Evolutionary conservation across 2,329 filamentous ascomycete genomes (phyloP).

Genomic region (Exophiala phaeomuriformis): DNA sequence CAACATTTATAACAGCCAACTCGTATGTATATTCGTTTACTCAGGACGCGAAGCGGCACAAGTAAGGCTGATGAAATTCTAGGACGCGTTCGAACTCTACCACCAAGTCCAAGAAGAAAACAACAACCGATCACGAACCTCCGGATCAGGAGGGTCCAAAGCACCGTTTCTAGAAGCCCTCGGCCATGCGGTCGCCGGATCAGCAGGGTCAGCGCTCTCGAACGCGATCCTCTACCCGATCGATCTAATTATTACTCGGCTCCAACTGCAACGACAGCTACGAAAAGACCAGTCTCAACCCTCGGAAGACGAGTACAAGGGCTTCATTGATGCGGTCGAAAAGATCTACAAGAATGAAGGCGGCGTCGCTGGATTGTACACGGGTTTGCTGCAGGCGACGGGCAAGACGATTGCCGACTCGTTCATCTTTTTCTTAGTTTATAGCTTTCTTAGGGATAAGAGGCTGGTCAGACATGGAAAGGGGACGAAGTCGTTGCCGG

Average conservation of each 20-base stretch:
- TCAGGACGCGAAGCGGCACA: not conserved
- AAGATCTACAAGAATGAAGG: constrained; percentile 67
- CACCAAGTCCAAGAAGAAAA: constrained; percentile 35
- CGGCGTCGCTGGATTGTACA: constrained; percentile 63
- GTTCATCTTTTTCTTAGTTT: constrained; percentile 80
- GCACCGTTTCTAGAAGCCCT: constrained; percentile 58
- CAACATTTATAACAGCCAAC: constrained; percentile 22
- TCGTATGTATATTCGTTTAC: constrained; percentile 11
- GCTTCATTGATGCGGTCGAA: constrained; percentile 60
- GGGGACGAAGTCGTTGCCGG: constrained; percentile 43
- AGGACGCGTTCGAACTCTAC: constrained; percentile 42
- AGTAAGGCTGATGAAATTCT: no score
- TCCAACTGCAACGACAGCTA: constrained; percentile 67
- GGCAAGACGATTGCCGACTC: constrained; percentile 64
- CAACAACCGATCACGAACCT: constrained; percentile 30
- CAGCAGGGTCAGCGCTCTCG: constrained; percentile 68
- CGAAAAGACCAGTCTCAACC: constrained; percentile 32
- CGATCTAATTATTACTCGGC: constrained; percentile 69
- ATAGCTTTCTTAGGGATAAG: constrained; percentile 50
- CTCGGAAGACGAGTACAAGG: constrained; percentile 50
- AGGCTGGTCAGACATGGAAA: constrained; percentile 38
- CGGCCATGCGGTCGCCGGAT: constrained; percentile 74
- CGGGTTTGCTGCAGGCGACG: constrained; percentile 56
- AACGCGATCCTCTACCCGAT: constrained; percentile 75
- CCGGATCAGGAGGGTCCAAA: constrained; percentile 23